A percentile compares a stretch with the other conserved stretches of the same genome.
Conservation (phyloP, 2,329 filamentous ascomycete genomes). For the Trichoderma atrobrunneum region DNA sequence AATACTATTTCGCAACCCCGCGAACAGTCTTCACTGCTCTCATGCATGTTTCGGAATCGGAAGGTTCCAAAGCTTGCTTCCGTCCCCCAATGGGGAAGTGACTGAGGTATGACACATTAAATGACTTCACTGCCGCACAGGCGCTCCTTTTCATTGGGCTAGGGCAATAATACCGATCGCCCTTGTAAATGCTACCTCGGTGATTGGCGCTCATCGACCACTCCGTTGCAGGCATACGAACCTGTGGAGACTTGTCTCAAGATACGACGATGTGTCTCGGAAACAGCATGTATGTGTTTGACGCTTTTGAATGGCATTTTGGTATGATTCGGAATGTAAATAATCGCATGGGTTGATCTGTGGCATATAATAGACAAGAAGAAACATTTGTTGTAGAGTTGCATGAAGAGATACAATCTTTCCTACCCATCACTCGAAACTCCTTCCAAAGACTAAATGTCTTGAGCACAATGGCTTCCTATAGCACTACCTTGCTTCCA, state of each 20-base stretch:
- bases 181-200: too few relatives aligned
- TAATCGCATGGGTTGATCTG: not conserved
- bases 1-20: too few relatives aligned
- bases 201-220: not conserved
- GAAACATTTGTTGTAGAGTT: not conserved
- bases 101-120: too few relatives aligned
- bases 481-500: not conserved
- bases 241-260: not conserved
- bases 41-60: too few relatives aligned
- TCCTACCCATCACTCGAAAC: not conserved
- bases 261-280: not conserved
- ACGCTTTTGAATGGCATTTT: not conserved
- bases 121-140: too few relatives aligned
- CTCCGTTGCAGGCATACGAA: not conserved
- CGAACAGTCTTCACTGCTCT: too few relatives aligned
- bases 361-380: not conserved
- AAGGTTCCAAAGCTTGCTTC: too few relatives aligned
- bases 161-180: fast-evolving
- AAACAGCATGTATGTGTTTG: not conserved
- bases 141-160: too few relatives aligned
- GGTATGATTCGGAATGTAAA: not conserved
- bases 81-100: too few relatives aligned
- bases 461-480: not conserved
- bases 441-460: not conserved
- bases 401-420: not conserved